Evolutionary conservation across 2,329 filamentous ascomycete species (phyloP), one percentile per base, ranked within the genome.

Genomic region (Phaeosphaeriaceae sp.): DNA sequence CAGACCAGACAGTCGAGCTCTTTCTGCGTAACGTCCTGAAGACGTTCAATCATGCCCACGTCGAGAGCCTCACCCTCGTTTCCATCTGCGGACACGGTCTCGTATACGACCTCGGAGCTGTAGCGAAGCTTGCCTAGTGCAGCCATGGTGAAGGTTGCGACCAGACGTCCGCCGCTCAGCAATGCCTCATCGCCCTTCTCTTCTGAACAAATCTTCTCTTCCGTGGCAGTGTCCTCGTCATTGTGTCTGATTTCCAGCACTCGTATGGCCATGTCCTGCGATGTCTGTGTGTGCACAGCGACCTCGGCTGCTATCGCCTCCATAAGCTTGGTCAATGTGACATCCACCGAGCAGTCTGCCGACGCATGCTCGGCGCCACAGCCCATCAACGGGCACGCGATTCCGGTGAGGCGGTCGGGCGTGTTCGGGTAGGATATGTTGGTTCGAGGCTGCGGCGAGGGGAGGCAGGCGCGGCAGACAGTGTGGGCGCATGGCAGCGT

Each of bases 1-100:
- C 94, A 97, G 58, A 97, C 88, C 69, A 95, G 92, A 66, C 94
- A 97, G 70, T 97, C 93, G 71, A 96, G 82, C 73, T 97, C 93
- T 17, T 83, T 82, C 60, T 89, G 86, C 2, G 87, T 83, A 1
- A 83, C 80, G 24, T 90, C 85, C 67, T 88, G 87, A 15, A 95
- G 73, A 32, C 82, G 82, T 24, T 83, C 79, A 26, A 93, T 77
- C 9, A 89, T 70, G 9, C 70, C 75, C 4, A 71, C 64, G 60
- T 91, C 87, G 21, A 84, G 60, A 26, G 72, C 59, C 40, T 77
- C 69, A 52, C 78, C 73, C 1, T 73, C 60, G 54, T 82, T 80
- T 22, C 71, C 72, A 40, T 76, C 66, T 13, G 75, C 70, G 5
- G 76, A 74, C 50, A 78, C 58, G 10, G 71, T 73, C 56, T 71